Evolutionary conservation across 257 asterid species (phyloP), one percentile per base, ranked within the genome.

Genomic region (Solanum sejunctum): DNA sequence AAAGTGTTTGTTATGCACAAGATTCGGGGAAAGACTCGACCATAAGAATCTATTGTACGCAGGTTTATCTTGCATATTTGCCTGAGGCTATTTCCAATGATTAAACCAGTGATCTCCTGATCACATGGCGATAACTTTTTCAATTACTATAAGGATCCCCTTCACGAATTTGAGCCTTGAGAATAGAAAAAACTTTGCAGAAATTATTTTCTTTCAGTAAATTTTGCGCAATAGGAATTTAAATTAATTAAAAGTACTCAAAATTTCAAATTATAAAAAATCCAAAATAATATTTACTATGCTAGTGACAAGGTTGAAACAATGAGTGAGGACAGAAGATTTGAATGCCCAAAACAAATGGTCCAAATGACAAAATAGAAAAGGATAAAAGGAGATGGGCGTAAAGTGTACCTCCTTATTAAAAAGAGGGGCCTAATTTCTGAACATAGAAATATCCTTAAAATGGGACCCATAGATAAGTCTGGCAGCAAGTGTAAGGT

Each of bases 231-330:
- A 36, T 0, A 41, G 0, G 10, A 70, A 3, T 41, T 70, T 1
- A 10, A 2, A 70, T 41, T 70, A 36, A 2, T 39, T 9, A 1
- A 36, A 0, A 70, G 0, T 39, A 9, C 0, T 18, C 0, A 0
- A 2, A 2, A 39, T 9, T 23, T 70, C 9, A 36, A 17, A 67
- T 15, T 0, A 1, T 3, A 2, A 32, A 1, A 28, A 28, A 17
- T 17, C 0, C 2, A 12, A 11, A n/a, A 71, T 1, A 12, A 43
- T 72, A 72, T 20, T 43, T 32, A 32, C 45, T 72, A 72, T 45
- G 57, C 7, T 72, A 6, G 36, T n/a, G 63, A 77, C 60, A 23
- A 75, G 26, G 15, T 77, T 2, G 45, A 15, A 63, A 77, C 17
- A 51, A 17, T 77, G 4, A 51, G 1, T 4, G 0, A 77, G 82